Conservation (phyloP, 2,329 filamentous ascomycete genomes). For the Ophiostoma montium region DNA sequence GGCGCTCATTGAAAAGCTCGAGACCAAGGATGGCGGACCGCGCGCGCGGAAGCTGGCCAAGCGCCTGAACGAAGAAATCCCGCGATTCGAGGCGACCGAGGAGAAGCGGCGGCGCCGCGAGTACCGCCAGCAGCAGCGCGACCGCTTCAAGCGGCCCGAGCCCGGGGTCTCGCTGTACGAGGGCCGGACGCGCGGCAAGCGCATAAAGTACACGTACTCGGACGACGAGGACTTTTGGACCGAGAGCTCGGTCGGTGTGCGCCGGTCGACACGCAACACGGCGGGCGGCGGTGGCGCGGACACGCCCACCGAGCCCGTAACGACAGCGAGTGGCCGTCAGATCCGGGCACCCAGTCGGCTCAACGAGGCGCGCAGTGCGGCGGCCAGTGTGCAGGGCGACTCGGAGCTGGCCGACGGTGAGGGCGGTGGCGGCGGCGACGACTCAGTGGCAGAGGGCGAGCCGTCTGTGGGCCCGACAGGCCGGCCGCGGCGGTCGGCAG, state of each 20-base stretch:
- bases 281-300: constrained; percentile 58
- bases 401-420: constrained; percentile 17
- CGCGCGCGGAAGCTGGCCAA: constrained; percentile 66
- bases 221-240: constrained; percentile 65
- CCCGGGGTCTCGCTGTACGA: constrained; percentile 89
- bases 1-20: constrained; percentile 60
- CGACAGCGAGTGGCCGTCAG: constrained; percentile 80
- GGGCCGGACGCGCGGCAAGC: constrained; percentile 88
- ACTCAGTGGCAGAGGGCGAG: constrained; percentile 18
- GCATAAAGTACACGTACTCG: constrained; percentile 90
- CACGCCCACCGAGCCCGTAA: constrained; percentile 55
- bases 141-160: constrained; percentile 76
- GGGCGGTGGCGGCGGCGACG: constrained; percentile 11
- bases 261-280: constrained; percentile 64
- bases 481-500: constrained; percentile 36
- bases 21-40: constrained; percentile 62
- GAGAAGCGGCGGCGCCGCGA: constrained; percentile 93
- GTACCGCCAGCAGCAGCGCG: constrained; percentile 73
- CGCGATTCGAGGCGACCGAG: constrained; percentile 84
- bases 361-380: constrained; percentile 38
- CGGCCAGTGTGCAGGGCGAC: constrained; percentile 30
- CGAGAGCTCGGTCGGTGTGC: constrained; percentile 38
- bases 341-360: constrained; percentile 54
- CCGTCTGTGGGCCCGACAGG: constrained; percentile 29
- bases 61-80: constrained; percentile 65